phyloP scores from a whole-genome alignment of 2,329 filamentous ascomycete genomes.

The Colletotrichum camelliae region DNA sequence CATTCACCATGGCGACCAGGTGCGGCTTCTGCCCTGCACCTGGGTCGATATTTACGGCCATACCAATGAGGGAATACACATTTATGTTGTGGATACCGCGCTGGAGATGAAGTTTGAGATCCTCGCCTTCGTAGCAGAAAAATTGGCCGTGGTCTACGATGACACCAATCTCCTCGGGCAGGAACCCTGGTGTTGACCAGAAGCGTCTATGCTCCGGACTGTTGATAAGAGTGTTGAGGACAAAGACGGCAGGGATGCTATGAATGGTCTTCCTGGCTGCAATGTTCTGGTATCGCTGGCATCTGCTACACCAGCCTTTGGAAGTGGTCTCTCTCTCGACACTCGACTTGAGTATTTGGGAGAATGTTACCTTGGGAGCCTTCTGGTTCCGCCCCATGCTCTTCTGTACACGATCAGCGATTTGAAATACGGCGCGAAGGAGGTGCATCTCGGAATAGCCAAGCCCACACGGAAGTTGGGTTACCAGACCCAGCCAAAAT shows the following conservation, averaged over 20 bases:
- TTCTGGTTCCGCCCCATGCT: constrained; percentile 52
- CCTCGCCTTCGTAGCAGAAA: constrained; percentile 92
- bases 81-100: constrained; percentile 80
- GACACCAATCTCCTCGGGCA: constrained; percentile 93
- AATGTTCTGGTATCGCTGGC: constrained; percentile 88
- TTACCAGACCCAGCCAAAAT: not conserved
- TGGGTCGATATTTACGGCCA: constrained; percentile 89
- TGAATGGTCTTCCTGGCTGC: constrained; percentile 85
- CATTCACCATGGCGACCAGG: constrained; percentile 89
- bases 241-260: constrained; percentile 81
- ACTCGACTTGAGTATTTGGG: constrained; percentile 88
- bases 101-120: constrained; percentile 80
- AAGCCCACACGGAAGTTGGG: not conserved
- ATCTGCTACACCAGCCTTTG: constrained; percentile 91
- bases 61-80: constrained; percentile 89
- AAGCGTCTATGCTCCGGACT: constrained; percentile 76
- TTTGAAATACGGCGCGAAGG: not conserved
- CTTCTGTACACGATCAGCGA: constrained; percentile 44
- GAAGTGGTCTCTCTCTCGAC: constrained; percentile 89
- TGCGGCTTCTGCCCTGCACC: constrained; percentile 87
- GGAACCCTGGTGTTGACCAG: constrained; percentile 89
- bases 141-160: constrained; percentile 91
- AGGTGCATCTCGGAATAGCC: not conserved
- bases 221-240: constrained; percentile 82
- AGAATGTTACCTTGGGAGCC: constrained; percentile 72